Base-by-base conservation (phyloP, 805 yeast genomes). In the Myxozyma kluyveri region DNA sequence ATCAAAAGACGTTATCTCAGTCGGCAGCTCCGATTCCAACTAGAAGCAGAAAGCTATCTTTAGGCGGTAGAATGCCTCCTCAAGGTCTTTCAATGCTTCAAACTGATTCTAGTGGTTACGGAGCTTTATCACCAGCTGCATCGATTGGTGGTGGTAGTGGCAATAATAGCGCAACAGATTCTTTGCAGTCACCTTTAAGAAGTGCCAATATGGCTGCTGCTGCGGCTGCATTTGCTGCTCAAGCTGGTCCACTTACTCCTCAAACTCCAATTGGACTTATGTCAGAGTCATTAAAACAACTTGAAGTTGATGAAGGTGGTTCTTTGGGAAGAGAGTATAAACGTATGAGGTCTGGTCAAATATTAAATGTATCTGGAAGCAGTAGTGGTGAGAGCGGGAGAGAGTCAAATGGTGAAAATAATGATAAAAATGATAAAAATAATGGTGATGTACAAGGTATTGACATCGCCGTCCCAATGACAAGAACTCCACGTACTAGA, bases 271-370 rank as follows among this genome's bases (percentile, higher is more conserved):
- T 29, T 17, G 29, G 46, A 12, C 38, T 48, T 17, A 42, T 32
- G 2, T 32, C 47, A 3, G 37, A n/a, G 18, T 32, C 47, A 12
- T 24, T 49, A n/a, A 36, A 42, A 32, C 43, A 23, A 19, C 42
- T 49, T 14, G 57, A 49, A 22, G 50, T 49, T 23, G 57, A 49
- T 10, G 50, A 45, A 12, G 33, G 37, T 41, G 45, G 42, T 10
- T 50, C 44, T 19, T 42, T 45, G 12, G 53, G 50, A 18, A 45
- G 57, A 4, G 53, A 33, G 27, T 42, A 49, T 27, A 53, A 53
- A 26, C 50, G 57, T 6, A 35, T 44, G 50, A 43, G 57, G 7
- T 4, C 50, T 10, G 44, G 43, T 2, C 33, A 39, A 37, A 31
- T 23, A 10, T 3, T 22, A 6, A 19, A n/a, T 9, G 35, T 18